A percentile compares a stretch with the other conserved stretches of the same genome.
Evolutionary conservation across 208 protist species (phyloP).

Genomic region (Trypanosoma melophagium): DNA sequence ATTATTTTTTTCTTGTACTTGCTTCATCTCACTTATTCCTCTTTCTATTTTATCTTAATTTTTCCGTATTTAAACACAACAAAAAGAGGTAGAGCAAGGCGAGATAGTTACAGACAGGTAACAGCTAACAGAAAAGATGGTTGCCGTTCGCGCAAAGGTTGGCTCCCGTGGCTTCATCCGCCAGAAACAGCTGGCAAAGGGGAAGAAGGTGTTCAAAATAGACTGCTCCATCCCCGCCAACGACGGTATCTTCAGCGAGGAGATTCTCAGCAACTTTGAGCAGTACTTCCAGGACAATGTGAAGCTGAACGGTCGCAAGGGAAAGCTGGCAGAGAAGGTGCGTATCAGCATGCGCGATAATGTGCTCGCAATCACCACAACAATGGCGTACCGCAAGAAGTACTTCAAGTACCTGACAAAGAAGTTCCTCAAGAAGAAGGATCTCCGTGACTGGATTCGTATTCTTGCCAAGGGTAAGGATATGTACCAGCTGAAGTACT

Average conservation of each 20-base stretch:
- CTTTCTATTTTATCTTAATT: constrained; percentile 19
- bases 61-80: background rate
- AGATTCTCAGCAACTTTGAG: constrained; percentile 90
- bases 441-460: constrained; percentile 97
- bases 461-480: constrained; percentile 95
- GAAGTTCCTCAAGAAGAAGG: constrained; percentile 99
- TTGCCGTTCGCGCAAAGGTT: constrained; percentile 90
- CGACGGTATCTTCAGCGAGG: constrained; percentile 77
- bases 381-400: constrained; percentile 97
- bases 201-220: constrained; percentile 88
- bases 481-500: constrained; percentile 98
- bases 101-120: background rate
- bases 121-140: constrained; percentile 50
- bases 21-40: background rate
- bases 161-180: constrained; percentile 81
- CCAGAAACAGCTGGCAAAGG: constrained; percentile 86
- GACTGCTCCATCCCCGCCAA: constrained; percentile 51
- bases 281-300: constrained; percentile 96
- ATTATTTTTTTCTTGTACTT: constrained; percentile 13
- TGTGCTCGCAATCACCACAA: constrained; percentile 88
- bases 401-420: constrained; percentile 99
- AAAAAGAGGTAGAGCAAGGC: constrained; percentile 9
- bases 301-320: constrained; percentile 98
- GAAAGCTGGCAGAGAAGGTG: constrained; percentile 96
- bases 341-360: constrained; percentile 84